Base-by-base conservation (phyloP, 148 eudicot genomes). In the Rhododendron henanense region DNA sequence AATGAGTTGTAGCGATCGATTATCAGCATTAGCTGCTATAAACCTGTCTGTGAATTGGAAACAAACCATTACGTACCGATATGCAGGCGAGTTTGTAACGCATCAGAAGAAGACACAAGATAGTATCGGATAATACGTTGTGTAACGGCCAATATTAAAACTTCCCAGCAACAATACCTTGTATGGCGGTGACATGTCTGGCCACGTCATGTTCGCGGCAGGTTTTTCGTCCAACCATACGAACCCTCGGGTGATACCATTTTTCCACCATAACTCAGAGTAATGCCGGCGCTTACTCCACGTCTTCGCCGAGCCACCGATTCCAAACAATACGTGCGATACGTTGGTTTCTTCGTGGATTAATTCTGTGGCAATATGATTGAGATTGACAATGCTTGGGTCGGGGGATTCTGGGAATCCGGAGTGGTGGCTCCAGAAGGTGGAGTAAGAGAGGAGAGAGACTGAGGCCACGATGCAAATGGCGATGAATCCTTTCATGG, bases 191-290 rank as follows among this genome's bases (percentile, higher is more conserved):
- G 92, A 91, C 0, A 77, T 83, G 19, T 61, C 85, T 1, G 91
- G 92, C 93, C 93, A 90, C 23, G 63, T 4, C 19, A 4, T 13
- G 3, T n/a, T 50, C 0, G 0, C 28, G 59, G 84, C 44, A 0
- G 93, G 93, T 2, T 69, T 28, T 39, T 87, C 50, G 78, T 91
- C 93, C 31, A 91, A 89, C 93, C 92, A 91, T 0, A 91, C 92
- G 75, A 45, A 89, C 28, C 93, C 93, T 0, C 92, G 88, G 1
- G 89, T 90, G n/a, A 71, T 39, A 41, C 86, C 86, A 6, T 87
- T 87, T 33, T 84, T 77, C 92, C 92, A 91, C 93, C 93, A 91
- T 9, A 88, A 45, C 41, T 91, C 93, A 3, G 55, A 55, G 83
- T 90, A 91, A 16, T 48, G 82, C 14, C 89, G 74, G 18, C 93